Evolutionary conservation across 2,329 filamentous ascomycete species (phyloP).

Genomic region (Fusarium abutilonis): DNA sequence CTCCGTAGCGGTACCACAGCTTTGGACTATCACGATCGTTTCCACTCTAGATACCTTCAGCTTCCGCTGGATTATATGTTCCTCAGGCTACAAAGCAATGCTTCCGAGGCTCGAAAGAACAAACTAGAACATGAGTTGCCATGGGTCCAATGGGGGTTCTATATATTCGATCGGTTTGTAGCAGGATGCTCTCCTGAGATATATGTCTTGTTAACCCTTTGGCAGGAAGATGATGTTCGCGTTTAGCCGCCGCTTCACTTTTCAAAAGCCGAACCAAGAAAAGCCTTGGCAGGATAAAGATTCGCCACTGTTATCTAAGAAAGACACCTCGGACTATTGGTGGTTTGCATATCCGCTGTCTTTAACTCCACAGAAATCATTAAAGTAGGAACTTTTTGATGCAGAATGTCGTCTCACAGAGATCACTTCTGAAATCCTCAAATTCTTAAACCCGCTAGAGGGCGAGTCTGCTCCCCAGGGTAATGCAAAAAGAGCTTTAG

Average conservation of each 20-base stretch:
- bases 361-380: background rate
- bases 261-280: slow-evolving; percentile 5
- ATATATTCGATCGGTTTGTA: slow-evolving; percentile 27
- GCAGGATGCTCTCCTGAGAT: background rate
- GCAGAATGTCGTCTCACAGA: slow-evolving; percentile 24
- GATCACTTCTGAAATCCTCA: slow-evolving; percentile 19
- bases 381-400: slow-evolving; percentile 27
- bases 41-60: slow-evolving; percentile 22
- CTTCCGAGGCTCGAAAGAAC: slow-evolving; percentile 16
- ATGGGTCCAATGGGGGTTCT: slow-evolving; percentile 33
- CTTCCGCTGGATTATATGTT: slow-evolving; percentile 21
- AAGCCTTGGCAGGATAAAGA: slow-evolving; percentile 18
- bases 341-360: slow-evolving; percentile 30
- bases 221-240: slow-evolving; percentile 32
- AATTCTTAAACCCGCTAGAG: slow-evolving; percentile 21
- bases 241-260: slow-evolving; percentile 8
- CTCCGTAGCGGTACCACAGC: slow-evolving; percentile 14
- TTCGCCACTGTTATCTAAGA: slow-evolving; percentile 3
- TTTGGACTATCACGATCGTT: slow-evolving; percentile 13
- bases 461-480: background rate
- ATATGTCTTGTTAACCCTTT: background rate
- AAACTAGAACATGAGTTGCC: slow-evolving; percentile 23
- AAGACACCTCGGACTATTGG: slow-evolving; percentile 22
- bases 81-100: slow-evolving; percentile 12
- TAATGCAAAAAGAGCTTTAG: slow-evolving; percentile 1